phyloP scores from a whole-genome alignment of 257 asterid species.

The Plantago elongata region DNA sequence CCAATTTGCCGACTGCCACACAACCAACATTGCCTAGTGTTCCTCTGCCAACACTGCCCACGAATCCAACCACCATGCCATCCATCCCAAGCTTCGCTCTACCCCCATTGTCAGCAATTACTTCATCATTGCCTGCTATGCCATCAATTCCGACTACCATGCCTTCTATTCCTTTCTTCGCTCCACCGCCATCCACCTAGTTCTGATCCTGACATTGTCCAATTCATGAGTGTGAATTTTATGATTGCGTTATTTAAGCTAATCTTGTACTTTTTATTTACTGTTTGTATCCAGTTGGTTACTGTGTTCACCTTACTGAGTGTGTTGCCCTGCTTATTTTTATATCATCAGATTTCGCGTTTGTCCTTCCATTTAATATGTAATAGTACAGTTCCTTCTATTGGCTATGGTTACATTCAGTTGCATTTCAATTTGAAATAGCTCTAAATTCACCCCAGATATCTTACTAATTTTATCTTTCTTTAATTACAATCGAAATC shows the following conservation, averaged over 20 bases:
- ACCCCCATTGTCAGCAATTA: slow-evolving; percentile 24
- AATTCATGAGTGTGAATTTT: too few relatives aligned
- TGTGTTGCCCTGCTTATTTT: too few relatives aligned
- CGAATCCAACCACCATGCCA: slow-evolving; percentile 24
- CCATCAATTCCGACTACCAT: neutral
- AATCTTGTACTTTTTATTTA: neutral
- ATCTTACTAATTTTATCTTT: too few relatives aligned
- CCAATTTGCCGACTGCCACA: slow-evolving; percentile 13
- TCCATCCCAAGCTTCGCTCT: slow-evolving; percentile 26
- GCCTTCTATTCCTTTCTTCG: neutral
- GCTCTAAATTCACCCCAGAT: too few relatives aligned
- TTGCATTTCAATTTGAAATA: too few relatives aligned
- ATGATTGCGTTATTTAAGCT: neutral
- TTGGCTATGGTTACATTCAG: too few relatives aligned
- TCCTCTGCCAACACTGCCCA: slow-evolving; percentile 18
- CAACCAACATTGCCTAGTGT: slow-evolving; percentile 17
- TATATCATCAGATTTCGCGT: too few relatives aligned
- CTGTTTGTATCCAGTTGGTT: too few relatives aligned
- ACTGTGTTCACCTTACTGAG: too few relatives aligned
- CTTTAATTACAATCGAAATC: too few relatives aligned
- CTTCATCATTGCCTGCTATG: slow-evolving; percentile 16
- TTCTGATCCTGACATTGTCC: neutral
- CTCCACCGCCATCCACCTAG: slow-evolving; percentile 1
- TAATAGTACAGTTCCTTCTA: too few relatives aligned
- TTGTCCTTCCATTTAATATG: too few relatives aligned